These are phyloP conservation scores for Lumnitzera littorea DNA, from an alignment of 345 rosid genomes.

Conservation along the genomic window DNA sequence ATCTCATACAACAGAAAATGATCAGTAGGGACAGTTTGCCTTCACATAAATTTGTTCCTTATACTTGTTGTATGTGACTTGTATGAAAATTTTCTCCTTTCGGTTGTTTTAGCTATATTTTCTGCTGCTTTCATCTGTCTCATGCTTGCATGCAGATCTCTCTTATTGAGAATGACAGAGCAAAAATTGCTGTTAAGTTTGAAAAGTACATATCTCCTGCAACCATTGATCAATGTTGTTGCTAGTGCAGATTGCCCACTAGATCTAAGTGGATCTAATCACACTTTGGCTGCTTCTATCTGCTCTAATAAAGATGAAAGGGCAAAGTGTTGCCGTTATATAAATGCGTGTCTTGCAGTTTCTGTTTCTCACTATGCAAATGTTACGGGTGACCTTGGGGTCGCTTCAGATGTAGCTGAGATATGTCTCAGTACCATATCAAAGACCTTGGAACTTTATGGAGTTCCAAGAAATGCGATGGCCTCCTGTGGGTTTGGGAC, in stretches of 20 bases:
- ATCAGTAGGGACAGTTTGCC: too few relatives aligned
- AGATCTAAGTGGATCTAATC: constrained; percentile 67
- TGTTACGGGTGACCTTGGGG: constrained; percentile 60
- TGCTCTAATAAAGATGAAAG: constrained; percentile 52
- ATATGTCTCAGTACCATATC: constrained; percentile 60
- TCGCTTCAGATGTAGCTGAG: constrained; percentile 38
- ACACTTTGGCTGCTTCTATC: constrained; percentile 65
- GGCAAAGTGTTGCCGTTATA: constrained; percentile 91
- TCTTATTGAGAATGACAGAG: too few relatives aligned
- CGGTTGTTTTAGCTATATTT: too few relatives aligned
- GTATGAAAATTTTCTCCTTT: too few relatives aligned
- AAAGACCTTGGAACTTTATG: constrained; percentile 63
- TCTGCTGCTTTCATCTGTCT: too few relatives aligned
- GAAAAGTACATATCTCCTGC: background rate
- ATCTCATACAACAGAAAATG: too few relatives aligned
- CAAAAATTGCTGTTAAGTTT: too few relatives aligned
- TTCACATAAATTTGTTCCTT: too few relatives aligned
- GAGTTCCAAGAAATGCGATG: constrained; percentile 74
- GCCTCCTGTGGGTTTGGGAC: constrained; percentile 77
- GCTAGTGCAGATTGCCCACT: constrained; percentile 71
- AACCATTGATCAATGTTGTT: background rate
- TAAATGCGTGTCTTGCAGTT: constrained; percentile 73
- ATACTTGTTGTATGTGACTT: too few relatives aligned
- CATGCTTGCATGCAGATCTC: too few relatives aligned
- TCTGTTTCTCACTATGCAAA: constrained; percentile 76